phyloP scores from a whole-genome alignment of 768 basidiomycete species.

The Sistotremastrum niveocremeum region DNA sequence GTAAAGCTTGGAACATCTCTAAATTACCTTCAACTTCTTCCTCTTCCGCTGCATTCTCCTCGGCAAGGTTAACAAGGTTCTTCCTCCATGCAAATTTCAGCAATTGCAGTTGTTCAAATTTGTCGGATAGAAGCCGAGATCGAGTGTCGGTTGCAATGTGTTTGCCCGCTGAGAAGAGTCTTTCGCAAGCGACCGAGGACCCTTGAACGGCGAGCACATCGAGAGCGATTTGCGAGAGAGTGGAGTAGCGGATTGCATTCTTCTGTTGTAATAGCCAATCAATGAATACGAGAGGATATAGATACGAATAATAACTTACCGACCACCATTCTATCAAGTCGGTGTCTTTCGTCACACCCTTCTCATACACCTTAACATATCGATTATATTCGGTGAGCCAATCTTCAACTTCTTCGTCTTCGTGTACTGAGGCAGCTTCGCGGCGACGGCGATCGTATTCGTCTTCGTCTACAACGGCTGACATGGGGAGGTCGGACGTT shows the following conservation, averaged over 20 bases:
- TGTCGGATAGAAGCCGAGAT: background rate
- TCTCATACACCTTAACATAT: too few relatives aligned
- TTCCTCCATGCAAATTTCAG: too few relatives aligned
- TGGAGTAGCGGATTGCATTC: conserved; percentile 2
- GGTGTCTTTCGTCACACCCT: background rate
- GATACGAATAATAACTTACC: background rate
- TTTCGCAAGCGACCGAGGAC: conserved; percentile 8
- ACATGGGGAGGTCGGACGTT: too few relatives aligned
- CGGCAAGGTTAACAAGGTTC: too few relatives aligned
- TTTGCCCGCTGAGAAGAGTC: conserved; percentile 8
- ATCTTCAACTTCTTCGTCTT: background rate
- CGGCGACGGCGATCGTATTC: background rate
- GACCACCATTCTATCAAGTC: background rate
- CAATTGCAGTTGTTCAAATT: conserved; percentile 6
- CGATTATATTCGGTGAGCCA: background rate
- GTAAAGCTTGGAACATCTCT: too few relatives aligned
- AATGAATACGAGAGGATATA: background rate
- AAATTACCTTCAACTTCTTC: too few relatives aligned
- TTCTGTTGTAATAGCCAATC: background rate
- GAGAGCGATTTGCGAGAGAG: conserved; percentile 5
- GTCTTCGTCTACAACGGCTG: too few relatives aligned
- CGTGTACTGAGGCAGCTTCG: background rate
- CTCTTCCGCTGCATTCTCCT: too few relatives aligned
- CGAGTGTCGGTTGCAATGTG: conserved; percentile 3
- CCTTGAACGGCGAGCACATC: conserved; percentile 8